A percentile compares a stretch with the other conserved stretches of the same genome.
These are phyloP conservation scores for Hyphopichia pseudoburtonii DNA, from an alignment of 1,139 yeast genomes.

Conservation along the genomic window DNA sequence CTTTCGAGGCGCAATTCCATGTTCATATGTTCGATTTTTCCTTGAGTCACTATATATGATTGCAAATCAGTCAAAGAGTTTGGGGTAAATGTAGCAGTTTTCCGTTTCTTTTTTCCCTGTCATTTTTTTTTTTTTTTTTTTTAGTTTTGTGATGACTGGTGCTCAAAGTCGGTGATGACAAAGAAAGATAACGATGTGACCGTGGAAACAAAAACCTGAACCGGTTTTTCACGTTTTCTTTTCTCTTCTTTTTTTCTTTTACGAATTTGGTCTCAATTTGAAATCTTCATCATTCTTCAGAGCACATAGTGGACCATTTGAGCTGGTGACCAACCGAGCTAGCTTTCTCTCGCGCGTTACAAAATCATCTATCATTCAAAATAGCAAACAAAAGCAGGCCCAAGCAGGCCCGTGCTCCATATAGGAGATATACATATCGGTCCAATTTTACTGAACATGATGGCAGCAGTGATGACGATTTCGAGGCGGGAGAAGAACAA, in stretches of 20 bases:
- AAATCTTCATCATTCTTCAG: no score
- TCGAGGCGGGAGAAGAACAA: slow-evolving; percentile 26
- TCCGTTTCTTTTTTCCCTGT: not conserved
- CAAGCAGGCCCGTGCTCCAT: slow-evolving; percentile 74
- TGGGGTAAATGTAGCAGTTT: no score
- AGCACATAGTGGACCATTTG: no score
- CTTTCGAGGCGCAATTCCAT: not conserved
- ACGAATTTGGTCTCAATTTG: no score
- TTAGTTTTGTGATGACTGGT: not conserved
- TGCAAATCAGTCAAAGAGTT: no score
- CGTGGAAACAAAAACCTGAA: not conserved
- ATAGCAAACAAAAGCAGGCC: slow-evolving; percentile 90
- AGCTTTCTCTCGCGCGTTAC: no score
- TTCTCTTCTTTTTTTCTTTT: no score
- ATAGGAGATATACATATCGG: slow-evolving; percentile 73
- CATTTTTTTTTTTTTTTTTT: not conserved
- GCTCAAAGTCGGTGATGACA: no score
- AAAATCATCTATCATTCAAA: slow-evolving; percentile 21
- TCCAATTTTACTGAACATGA: slow-evolving; percentile 37
- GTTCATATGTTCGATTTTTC: no score
- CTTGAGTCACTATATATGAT: no score
- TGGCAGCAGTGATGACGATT: slow-evolving; percentile 39
- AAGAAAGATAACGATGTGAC: not conserved
- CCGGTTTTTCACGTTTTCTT: no score
- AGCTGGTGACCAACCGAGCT: no score